Conservation (phyloP, 495 filamentous ascomycete species). For the Paragyromitra xinjiangensis region DNA sequence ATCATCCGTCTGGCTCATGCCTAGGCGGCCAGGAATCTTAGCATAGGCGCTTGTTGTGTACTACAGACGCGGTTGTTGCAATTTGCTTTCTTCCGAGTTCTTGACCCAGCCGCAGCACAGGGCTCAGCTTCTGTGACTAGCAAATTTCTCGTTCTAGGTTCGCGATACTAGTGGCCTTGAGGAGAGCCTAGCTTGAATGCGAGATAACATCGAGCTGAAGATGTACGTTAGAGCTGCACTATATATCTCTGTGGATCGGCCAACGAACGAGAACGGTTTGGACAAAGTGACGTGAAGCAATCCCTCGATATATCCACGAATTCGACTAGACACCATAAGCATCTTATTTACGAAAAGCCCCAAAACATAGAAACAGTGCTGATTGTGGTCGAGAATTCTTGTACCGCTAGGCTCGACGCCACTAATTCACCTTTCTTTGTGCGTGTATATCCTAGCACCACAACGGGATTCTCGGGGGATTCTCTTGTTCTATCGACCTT, state of each 20-base stretch:
- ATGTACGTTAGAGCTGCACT: constrained; percentile 4
- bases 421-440: constrained; percentile 30
- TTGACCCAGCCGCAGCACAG: constrained; percentile 35
- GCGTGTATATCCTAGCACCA: constrained; percentile 17
- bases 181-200: constrained; percentile 35
- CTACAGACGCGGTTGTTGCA: constrained; percentile 14
- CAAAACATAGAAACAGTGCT: background rate
- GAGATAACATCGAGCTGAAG: constrained; percentile 26
- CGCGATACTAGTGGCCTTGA: constrained; percentile 26
- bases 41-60: constrained; percentile 33
- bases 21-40: constrained; percentile 28
- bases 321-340: constrained; percentile 3
- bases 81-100: constrained; percentile 6
- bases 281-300: constrained; percentile 15
- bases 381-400: constrained; percentile 11
- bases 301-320: constrained; percentile 4
- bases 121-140: constrained; percentile 37
- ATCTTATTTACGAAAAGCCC: constrained; percentile 14
- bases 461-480: constrained; percentile 13
- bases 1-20: background rate
- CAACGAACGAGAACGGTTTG: constrained; percentile 13
- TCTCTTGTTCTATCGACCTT: constrained; percentile 39
- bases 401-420: constrained; percentile 21
- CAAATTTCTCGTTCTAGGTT: constrained; percentile 3
- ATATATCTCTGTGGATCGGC: constrained; percentile 29